phyloP scores from a whole-genome alignment of 2,329 filamentous ascomycete species.

The Curvularia lunata region DNA sequence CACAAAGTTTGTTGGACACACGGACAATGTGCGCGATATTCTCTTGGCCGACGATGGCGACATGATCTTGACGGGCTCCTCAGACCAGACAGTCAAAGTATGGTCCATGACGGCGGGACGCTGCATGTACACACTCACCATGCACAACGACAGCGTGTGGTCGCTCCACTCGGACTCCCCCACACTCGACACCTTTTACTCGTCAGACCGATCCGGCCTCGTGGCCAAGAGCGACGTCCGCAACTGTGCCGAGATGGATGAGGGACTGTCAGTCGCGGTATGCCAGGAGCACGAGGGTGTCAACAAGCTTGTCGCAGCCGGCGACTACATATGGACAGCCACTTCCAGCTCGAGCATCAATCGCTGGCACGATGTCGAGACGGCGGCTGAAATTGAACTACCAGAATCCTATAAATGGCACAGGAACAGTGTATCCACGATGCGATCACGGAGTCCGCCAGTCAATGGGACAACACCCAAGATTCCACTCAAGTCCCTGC shows the following conservation, averaged over 20 bases:
- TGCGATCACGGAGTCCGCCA: conserved; percentile 48
- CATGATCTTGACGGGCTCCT: conserved; percentile 90
- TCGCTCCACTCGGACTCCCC: conserved; percentile 90
- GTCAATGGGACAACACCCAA: conserved; percentile 55
- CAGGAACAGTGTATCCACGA: conserved; percentile 60
- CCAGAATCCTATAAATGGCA: conserved; percentile 58
- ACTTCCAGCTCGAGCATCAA: conserved; percentile 92
- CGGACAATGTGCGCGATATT: conserved; percentile 90
- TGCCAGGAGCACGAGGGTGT: conserved; percentile 90
- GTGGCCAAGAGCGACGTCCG: conserved; percentile 96
- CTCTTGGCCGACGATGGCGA: conserved; percentile 88
- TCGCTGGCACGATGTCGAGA: conserved; percentile 87
- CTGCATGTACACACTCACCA: conserved; percentile 97
- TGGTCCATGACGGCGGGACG: conserved; percentile 95
- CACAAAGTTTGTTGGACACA: conserved; percentile 96
- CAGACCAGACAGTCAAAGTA: conserved; percentile 95
- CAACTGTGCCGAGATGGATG: conserved; percentile 76
- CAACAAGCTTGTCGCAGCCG: conserved; percentile 66
- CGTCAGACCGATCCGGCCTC: conserved; percentile 86
- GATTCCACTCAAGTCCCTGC: conserved; percentile 77
- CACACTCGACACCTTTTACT: conserved; percentile 88
- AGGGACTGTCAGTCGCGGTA: conserved; percentile 87
- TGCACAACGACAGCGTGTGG: conserved; percentile 99
- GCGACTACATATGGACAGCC: conserved; percentile 85
- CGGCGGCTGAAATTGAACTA: conserved; percentile 69